These are phyloP conservation scores for Coleophoma crateriformis DNA, from an alignment of 2,329 filamentous ascomycete genomes.

Conservation along the genomic window DNA sequence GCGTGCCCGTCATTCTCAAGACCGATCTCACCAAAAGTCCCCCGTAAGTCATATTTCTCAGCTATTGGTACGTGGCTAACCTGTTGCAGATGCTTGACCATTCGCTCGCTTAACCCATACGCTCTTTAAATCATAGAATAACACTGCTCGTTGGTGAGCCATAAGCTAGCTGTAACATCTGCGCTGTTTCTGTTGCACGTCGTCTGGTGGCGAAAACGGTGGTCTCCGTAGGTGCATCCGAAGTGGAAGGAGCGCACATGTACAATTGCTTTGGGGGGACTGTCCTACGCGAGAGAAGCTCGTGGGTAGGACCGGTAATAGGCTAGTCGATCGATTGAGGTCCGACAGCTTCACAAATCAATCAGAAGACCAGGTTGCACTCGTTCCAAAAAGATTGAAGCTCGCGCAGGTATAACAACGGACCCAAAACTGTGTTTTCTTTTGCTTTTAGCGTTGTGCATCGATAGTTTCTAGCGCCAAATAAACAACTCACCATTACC, in stretches of 20 bases:
- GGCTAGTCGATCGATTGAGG: not conserved
- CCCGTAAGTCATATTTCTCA: slow-evolving; percentile 66
- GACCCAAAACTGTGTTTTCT: slow-evolving; percentile 19
- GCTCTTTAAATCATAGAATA: slow-evolving; percentile 33
- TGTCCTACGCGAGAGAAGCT: not conserved
- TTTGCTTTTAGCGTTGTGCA: slow-evolving; percentile 24
- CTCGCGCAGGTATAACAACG: slow-evolving; percentile 15
- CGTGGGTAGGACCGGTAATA: not conserved
- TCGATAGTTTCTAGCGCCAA: slow-evolving; percentile 19
- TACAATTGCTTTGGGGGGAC: not conserved
- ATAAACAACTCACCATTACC: slow-evolving; percentile 8
- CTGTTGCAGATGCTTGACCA: slow-evolving; percentile 66
- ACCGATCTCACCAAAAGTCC: slow-evolving; percentile 98
- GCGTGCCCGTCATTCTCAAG: slow-evolving; percentile 96
- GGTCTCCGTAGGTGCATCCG: no score
- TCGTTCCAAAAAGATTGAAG: not conserved
- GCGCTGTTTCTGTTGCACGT: not conserved
- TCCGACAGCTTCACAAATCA: not conserved
- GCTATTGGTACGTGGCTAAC: slow-evolving; percentile 29
- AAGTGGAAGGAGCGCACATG: not conserved
- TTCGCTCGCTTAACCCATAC: slow-evolving; percentile 76
- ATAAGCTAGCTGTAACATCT: not conserved
- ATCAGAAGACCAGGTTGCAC: not conserved
- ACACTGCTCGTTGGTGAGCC: not conserved
- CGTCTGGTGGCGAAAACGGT: no score